Percentiles rank a stretch among this genome's conserved stretches.
These are phyloP conservation scores for Globisporangium alternatum DNA, from an alignment of 352 stramenopile genomes.

Conservation along the genomic window DNA sequence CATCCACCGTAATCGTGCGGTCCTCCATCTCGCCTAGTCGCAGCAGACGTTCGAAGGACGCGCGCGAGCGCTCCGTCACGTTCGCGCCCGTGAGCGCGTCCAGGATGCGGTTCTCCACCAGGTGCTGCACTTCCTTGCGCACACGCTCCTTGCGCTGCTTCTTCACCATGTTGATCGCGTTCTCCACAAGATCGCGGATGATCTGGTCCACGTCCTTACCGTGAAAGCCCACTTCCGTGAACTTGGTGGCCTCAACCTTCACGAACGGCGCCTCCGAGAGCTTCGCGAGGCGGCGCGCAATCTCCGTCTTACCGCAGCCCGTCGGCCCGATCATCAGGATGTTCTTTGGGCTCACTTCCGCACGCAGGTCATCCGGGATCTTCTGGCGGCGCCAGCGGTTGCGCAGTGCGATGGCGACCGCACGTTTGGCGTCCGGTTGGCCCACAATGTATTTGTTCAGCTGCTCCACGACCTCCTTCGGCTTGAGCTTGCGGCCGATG, in stretches of 20 bases:
- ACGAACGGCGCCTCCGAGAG: conserved; percentile 97
- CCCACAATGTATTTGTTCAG: conserved; percentile 98
- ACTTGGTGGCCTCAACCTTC: conserved; percentile 99
- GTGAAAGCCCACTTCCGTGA: conserved; percentile 99
- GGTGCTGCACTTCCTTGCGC: conserved; percentile 87
- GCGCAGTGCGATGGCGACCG: conserved; percentile 97
- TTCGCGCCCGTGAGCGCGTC: conserved; percentile 93
- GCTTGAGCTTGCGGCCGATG: conserved; percentile 86
- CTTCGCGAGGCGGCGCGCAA: conserved; percentile 96
- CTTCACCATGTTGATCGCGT: conserved; percentile 96
- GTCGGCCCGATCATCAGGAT: conserved; percentile 99
- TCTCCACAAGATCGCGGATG: conserved; percentile 98
- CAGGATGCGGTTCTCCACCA: conserved; percentile 95
- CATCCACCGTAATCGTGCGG: conserved; percentile 74
- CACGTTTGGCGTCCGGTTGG: conserved; percentile 96
- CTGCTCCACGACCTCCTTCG: conserved; percentile 92
- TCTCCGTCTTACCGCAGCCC: conserved; percentile 98
- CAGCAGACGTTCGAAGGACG: conserved; percentile 93
- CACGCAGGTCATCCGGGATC: conserved; percentile 89
- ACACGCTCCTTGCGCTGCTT: conserved; percentile 93
- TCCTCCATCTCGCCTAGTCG: conserved; percentile 77
- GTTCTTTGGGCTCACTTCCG: conserved; percentile 98
- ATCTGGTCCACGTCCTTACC: conserved; percentile 99
- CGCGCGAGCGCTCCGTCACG: conserved; percentile 68
- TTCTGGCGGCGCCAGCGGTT: conserved; percentile 98